Conservation (phyloP, 148 eudicot genomes). For the Persicaria tinctoria region DNA sequence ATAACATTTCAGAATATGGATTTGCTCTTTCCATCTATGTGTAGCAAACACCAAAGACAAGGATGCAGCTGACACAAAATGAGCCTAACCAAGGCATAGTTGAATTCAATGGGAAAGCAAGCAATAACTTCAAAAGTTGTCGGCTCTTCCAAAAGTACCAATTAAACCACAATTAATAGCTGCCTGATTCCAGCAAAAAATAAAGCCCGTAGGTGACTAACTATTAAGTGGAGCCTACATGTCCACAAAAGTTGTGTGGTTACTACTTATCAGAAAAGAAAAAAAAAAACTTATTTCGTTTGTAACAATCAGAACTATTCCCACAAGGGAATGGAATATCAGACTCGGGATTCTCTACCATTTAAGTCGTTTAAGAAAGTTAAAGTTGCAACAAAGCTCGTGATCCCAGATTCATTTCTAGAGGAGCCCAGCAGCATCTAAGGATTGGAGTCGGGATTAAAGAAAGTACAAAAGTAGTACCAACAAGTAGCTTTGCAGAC, state of each 20-base stretch:
- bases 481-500: slow-evolving; percentile 20
- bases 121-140: not conserved
- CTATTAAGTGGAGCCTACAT: not conserved
- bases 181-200: not conserved
- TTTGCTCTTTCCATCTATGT: not conserved
- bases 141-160: not conserved
- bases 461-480: not conserved
- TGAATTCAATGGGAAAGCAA: not conserved
- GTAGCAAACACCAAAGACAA: not conserved
- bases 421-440: not conserved
- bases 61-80: not conserved
- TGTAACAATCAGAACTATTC: not conserved
- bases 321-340: not conserved
- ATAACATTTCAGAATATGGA: not conserved
- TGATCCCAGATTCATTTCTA: not conserved
- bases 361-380: not conserved
- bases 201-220: not conserved
- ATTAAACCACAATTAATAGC: not conserved
- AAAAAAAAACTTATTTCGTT: not conserved
- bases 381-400: not conserved
- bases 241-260: not conserved
- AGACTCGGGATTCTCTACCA: not conserved
- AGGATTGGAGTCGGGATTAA: not conserved
- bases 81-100: not conserved
- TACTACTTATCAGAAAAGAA: not conserved